Conservation (phyloP, 2,329 filamentous ascomycete species). For the Paraconiothyrium sp. region DNA sequence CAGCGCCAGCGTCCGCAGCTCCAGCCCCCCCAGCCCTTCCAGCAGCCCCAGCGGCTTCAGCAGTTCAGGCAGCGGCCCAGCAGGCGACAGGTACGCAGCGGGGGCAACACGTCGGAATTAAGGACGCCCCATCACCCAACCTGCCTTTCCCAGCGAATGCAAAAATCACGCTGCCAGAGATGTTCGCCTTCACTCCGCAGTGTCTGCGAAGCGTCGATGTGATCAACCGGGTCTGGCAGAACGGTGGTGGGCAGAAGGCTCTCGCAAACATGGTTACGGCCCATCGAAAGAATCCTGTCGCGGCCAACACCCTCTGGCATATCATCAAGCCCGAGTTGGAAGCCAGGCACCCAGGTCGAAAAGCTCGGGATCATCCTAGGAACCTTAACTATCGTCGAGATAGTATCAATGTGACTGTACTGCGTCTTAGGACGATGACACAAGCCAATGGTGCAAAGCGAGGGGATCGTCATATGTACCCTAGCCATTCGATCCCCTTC, state of each 20-base stretch:
- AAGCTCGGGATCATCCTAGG: neutral
- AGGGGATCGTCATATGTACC: neutral
- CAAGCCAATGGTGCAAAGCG: neutral
- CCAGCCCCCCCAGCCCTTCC: neutral
- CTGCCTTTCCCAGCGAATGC: neutral
- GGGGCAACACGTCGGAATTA: neutral
- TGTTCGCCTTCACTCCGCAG: slow-evolving; percentile 1
- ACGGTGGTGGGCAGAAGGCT: neutral
- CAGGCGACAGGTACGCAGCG: neutral
- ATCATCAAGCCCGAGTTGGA: neutral
- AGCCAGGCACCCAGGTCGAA: neutral
- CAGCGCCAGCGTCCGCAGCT: neutral
- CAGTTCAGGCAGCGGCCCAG: neutral
- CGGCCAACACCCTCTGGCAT: neutral
- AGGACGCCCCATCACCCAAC: neutral
- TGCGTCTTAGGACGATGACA: neutral
- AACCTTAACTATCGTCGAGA: too few species aligned
- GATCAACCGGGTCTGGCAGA: neutral
- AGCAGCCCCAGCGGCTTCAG: neutral
- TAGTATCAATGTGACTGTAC: neutral
- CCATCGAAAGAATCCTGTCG: neutral
- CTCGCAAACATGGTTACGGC: neutral
- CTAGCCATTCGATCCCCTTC: slow-evolving; percentile 22
- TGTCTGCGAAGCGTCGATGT: neutral
- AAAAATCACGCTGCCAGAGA: neutral